A percentile compares a stretch with the other conserved stretches of the same genome.
phyloP scores from a whole-genome alignment of 176 grass and related monocot genomes.

The Juncus effusus region DNA sequence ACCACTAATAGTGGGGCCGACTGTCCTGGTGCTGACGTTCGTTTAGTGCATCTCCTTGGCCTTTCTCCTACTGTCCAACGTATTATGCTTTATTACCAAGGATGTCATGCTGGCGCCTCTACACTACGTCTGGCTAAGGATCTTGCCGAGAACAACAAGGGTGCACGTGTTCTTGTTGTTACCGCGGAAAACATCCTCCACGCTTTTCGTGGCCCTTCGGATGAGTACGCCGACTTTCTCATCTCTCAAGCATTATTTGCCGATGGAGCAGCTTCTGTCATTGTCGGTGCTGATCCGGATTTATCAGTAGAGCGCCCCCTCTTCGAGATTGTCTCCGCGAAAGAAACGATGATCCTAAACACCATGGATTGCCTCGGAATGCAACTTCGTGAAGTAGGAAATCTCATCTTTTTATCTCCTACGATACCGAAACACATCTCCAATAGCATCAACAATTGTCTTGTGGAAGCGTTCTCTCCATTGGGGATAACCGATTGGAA shows the following conservation, averaged over 20 bases:
- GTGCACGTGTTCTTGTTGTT: conserved; percentile 48
- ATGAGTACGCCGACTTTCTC: conserved; percentile 27
- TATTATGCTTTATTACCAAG: conserved; percentile 21
- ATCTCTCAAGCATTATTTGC: conserved; percentile 24
- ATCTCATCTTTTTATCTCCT: conserved; percentile 16
- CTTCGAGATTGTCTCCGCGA: conserved; percentile 41
- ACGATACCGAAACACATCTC: conserved; percentile 28
- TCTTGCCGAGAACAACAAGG: conserved; percentile 9
- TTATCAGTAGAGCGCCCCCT: conserved; percentile 29
- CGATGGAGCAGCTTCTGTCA: conserved; percentile 17
- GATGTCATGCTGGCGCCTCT: too few relatives aligned
- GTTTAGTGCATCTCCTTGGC: conserved; percentile 42
- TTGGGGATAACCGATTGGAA: conserved; percentile 35
- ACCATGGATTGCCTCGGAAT: conserved; percentile 10
- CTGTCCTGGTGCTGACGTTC: conserved; percentile 29
- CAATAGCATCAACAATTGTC: too few relatives aligned
- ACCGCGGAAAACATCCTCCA: conserved; percentile 44
- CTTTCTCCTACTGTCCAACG: conserved; percentile 28
- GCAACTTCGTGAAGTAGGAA: neutral
- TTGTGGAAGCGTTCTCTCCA: too few relatives aligned
- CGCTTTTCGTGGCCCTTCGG: conserved; percentile 34
- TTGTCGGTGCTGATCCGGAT: conserved; percentile 39
- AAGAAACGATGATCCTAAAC: conserved; percentile 33
- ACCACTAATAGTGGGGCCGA: too few relatives aligned
- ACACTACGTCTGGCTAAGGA: too few relatives aligned